phyloP scores from a whole-genome alignment of 169 alveolate species.

The Plasmodium berghei region DNA sequence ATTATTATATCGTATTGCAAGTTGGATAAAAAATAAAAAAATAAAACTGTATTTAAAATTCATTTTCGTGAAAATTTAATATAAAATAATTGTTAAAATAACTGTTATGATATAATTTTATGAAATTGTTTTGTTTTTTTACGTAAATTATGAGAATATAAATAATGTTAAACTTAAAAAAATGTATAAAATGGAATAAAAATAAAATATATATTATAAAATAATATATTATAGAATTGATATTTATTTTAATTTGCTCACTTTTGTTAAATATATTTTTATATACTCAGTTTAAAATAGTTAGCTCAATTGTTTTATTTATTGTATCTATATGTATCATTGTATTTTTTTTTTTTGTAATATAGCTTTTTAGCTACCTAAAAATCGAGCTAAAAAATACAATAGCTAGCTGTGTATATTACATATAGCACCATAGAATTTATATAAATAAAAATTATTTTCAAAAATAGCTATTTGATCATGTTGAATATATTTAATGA shows the following conservation, averaged over 20 bases:
- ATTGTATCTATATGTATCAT: neutral
- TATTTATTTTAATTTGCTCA: neutral
- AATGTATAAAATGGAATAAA: neutral
- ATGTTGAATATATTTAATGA: no score
- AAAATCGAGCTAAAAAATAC: neutral
- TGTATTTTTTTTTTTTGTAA: neutral
- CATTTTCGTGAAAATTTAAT: slow-evolving; percentile 17
- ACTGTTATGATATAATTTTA: no score
- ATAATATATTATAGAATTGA: neutral
- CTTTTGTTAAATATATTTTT: neutral
- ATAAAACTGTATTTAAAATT: slow-evolving; percentile 17
- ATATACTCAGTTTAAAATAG: neutral
- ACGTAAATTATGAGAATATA: neutral
- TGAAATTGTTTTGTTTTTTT: no score
- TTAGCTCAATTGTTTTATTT: slow-evolving; percentile 3
- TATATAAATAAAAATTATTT: no score
- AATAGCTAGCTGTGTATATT: neutral
- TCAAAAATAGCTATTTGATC: no score
- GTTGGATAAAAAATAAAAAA: slow-evolving; percentile 18
- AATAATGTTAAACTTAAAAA: neutral
- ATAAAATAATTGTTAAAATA: neutral
- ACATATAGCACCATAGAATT: no score
- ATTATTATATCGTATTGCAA: slow-evolving; percentile 5
- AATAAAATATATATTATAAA: neutral
- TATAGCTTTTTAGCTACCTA: neutral